Conservation (phyloP, 495 filamentous ascomycete species). For the Aspergillus haitiensis region DNA sequence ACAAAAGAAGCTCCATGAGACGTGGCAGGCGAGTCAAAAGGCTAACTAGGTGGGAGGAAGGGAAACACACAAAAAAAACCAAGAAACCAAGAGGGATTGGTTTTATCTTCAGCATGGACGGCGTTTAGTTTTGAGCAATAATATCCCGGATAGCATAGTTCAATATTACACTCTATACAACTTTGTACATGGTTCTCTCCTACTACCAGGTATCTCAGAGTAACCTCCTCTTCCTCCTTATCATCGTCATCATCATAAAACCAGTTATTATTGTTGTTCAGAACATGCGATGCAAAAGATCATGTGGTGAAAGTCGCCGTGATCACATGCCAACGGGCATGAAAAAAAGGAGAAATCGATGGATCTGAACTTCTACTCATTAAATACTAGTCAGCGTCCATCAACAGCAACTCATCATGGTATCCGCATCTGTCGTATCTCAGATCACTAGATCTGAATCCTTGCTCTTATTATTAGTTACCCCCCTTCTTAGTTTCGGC, state of each 20-base stretch:
- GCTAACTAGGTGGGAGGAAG: not conserved
- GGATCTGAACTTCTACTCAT: not conserved
- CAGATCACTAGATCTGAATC: not conserved
- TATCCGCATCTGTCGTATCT: not conserved
- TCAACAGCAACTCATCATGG: not conserved
- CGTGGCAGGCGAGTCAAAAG: conserved; percentile 49
- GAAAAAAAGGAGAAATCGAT: too few species aligned
- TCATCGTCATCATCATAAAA: too few species aligned
- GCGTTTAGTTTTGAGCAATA: conserved; percentile 15
- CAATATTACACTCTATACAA: not conserved
- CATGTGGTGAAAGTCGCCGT: conserved; percentile 3
- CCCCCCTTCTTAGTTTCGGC: not conserved
- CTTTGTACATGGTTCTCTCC: too few species aligned
- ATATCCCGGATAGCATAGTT: conserved; percentile 20
- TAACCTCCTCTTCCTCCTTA: not conserved
- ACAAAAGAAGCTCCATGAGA: conserved; percentile 85
- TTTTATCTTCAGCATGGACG: conserved; percentile 11
- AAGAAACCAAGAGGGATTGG: not conserved
- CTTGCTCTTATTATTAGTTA: not conserved
- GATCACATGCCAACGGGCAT: conserved; percentile 17
- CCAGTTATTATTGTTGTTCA: not conserved
- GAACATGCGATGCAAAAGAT: not conserved
- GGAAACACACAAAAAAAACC: too few species aligned
- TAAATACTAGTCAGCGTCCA: conserved; percentile 7
- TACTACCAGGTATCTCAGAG: too few species aligned